Base-by-base conservation (phyloP, 2,329 filamentous ascomycete genomes). In the Penicillium aurantiogriseum region DNA sequence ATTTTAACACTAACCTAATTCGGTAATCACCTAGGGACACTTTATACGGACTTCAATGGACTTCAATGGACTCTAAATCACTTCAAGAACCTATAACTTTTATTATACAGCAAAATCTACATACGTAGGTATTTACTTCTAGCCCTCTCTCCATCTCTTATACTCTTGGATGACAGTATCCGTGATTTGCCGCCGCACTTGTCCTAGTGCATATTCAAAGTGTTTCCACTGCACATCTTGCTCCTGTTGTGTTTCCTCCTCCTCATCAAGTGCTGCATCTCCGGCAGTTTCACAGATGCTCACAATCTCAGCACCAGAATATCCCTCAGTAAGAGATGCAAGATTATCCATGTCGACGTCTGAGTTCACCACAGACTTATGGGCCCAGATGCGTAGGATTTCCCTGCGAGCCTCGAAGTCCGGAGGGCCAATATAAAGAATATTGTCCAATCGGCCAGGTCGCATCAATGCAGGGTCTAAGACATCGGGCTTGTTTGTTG, bases 401-500 rank as follows among this genome's bases (percentile, higher is more conserved):
- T 91, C 88, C 68, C 83, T 84, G 9, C 93, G 83, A 0, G 91
- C 91, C 8, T 84, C 78, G 45, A 82, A 76, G 68, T 91, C 87
- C 0, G 93, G 93, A 4, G 91, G 89, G 0, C 90, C 89, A 43
- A 97, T 90, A 72, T 96, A 96, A 45, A 96, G 83, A 35, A 92
- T 82, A 63, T 88, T 85, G 68, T 96, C 91, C 72, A 97, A 90
- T 29, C 93, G 85, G 1, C 93, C 93, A 0, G 91, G 89, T 0
- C 93, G 85, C 70, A 96, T 84, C 35, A 97, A 81, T 0, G 93
- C 93, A 0, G 90, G 85, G 70, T 97, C 93, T 21, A 97, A 83
- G 2, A 88, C 83, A 67, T 96, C 89, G 0, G 93, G 93, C 52
- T 91, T 86, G 76, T 97, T 97, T 0, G 93, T 97, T 2, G 93